Conservation (phyloP, 768 basidiomycete species). For the Tremella fuciformis region DNA sequence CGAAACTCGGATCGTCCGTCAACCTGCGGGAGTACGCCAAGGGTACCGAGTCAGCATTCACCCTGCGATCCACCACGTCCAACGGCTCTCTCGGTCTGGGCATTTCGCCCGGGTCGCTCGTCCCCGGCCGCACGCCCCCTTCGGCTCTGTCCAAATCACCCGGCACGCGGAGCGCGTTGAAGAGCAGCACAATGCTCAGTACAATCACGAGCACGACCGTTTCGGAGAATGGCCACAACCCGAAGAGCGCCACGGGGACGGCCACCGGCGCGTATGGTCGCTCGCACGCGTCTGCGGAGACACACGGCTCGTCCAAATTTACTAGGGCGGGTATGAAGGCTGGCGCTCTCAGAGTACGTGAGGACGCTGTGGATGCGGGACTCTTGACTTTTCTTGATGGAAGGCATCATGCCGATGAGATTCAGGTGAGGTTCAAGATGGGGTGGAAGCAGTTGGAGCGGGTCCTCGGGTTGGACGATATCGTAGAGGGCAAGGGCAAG, state of each 20-base stretch:
- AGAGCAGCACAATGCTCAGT: not conserved
- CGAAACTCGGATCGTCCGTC: slow-evolving; percentile 5
- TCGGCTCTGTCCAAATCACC: slow-evolving; percentile 11
- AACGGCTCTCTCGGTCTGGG: slow-evolving; percentile 31
- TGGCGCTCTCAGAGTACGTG: slow-evolving; percentile 15
- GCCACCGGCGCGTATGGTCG: not conserved
- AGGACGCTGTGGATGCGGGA: slow-evolving; percentile 16
- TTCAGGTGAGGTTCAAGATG: slow-evolving; percentile 73
- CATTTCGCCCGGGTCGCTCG: slow-evolving; percentile 26
- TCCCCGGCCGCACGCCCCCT: slow-evolving; percentile 23
- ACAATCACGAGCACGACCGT: not conserved
- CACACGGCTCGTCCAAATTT: slow-evolving; percentile 2
- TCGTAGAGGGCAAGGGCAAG: slow-evolving; percentile 65
- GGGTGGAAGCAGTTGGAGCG: slow-evolving; percentile 77
- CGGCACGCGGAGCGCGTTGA: not conserved
- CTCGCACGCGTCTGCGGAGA: slow-evolving; percentile 1
- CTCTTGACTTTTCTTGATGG: slow-evolving; percentile 67
- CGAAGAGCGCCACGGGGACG: too few species aligned
- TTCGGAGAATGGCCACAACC: too few species aligned
- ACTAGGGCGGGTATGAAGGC: slow-evolving; percentile 11
- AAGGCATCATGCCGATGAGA: slow-evolving; percentile 86
- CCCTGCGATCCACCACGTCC: slow-evolving; percentile 35
- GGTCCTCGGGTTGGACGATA: slow-evolving; percentile 57
- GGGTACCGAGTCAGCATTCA: slow-evolving; percentile 35
- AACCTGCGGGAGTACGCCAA: slow-evolving; percentile 1